Base-by-base conservation (phyloP, 441 rosid species). In the Croton laevigatus region DNA sequence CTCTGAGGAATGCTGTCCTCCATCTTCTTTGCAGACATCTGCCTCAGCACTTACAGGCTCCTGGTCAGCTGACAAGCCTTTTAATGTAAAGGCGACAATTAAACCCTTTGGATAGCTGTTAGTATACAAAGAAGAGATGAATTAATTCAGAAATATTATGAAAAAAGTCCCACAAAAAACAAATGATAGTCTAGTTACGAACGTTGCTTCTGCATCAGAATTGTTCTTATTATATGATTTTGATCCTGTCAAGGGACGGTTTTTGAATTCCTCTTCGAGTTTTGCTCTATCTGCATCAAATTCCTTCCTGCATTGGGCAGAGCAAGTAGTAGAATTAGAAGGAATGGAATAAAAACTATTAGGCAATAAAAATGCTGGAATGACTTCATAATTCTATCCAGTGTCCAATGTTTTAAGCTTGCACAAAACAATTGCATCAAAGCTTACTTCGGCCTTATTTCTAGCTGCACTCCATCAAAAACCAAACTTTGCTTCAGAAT, bases 61-160 rank as follows among this genome's bases (percentile, higher is more conserved):
- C 66, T 79, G 81, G n/a, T 81, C 80, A 44, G 83, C 71, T 64
- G 71, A 73, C 27, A 70, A 74, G 63, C 71, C 80, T 85, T 91
- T 93, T 54, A 95, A 78, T 32, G 84, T 71, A 81, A 95, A 95
- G 46, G 96, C 89, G 68, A 93, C 89, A 65, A 95, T 83, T 76
- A 95, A 83, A 68, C 96, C 99, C 86, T 86, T 91, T 34, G 96
- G 93, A 71, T 89, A 90, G 73, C 98, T 94, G 87, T 37, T 5
- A 70, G 49, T 62, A 36, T 60, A 69, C 48, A 17, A 63, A 65
- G 54, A 49, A 14, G 32, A 71, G 59, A 69, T 12, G 42, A 42
- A 73, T 64, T 53, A 71, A 71, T 75, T 52, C 70, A 9, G 27
- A 71, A 32, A 34, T 64, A 44, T 22, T 7, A 7, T 48, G 54